Evolutionary conservation across 2,329 filamentous ascomycete genomes (phyloP).

Genomic region (Exophiala dermatitidis): DNA sequence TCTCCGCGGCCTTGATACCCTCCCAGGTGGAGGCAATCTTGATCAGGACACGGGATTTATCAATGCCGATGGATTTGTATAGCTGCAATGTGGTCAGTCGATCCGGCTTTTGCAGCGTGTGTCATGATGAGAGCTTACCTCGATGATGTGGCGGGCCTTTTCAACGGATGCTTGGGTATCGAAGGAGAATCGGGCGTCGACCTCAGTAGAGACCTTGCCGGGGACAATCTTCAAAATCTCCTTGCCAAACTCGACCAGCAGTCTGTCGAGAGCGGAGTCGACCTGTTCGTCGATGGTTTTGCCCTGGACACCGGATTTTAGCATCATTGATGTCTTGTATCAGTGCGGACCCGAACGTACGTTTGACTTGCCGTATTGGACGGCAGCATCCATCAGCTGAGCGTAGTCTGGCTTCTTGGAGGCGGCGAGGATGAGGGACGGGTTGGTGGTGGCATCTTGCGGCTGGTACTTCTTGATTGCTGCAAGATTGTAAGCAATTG

Average conservation of each 20-base stretch:
- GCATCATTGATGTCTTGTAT: not conserved
- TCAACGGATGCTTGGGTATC: conserved; percentile 84
- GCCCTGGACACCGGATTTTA: conserved; percentile 36
- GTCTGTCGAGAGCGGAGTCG: conserved; percentile 81
- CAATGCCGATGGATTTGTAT: conserved; percentile 85
- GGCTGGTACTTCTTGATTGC: conserved; percentile 99
- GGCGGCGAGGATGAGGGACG: conserved; percentile 93
- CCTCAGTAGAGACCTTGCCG: conserved; percentile 97
- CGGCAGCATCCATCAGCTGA: conserved; percentile 77
- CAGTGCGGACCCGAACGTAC: conserved; percentile 38
- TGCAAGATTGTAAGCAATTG: conserved; percentile 36
- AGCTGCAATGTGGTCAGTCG: conserved; percentile 51
- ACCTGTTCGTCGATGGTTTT: conserved; percentile 69
- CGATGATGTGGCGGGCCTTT: conserved; percentile 95
- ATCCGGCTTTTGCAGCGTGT: not conserved
- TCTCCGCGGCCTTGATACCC: conserved; percentile 97
- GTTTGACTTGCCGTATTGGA: conserved; percentile 75
- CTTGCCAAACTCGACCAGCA: conserved; percentile 95
- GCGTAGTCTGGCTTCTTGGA: conserved; percentile 98
- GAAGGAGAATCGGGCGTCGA: conserved; percentile 93
- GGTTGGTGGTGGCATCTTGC: conserved; percentile 99
- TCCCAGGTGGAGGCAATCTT: conserved; percentile 99
- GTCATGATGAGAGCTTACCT: conserved; percentile 51
- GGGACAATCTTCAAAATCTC: conserved; percentile 96
- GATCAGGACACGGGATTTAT: conserved; percentile 92